A percentile compares a stretch with the other conserved stretches of the same genome.
Evolutionary conservation across 176 grass and related monocot species (phyloP).

Genomic region (Otatea glauca): DNA sequence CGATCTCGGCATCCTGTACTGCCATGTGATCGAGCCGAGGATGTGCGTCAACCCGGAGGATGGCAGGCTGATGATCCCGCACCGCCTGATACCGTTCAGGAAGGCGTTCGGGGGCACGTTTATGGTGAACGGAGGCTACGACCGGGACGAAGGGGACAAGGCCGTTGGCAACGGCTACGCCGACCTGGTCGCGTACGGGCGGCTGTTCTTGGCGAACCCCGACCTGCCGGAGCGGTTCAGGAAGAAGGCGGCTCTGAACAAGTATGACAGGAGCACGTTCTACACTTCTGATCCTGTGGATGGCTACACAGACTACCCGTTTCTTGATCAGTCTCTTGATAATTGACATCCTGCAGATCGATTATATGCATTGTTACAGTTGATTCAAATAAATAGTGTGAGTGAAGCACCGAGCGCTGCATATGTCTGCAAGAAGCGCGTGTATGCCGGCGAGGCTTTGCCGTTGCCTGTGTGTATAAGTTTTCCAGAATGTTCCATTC

Average conservation of each 20-base stretch:
- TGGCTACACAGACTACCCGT: constrained; percentile 34
- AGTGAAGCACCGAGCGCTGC: too few relatives aligned
- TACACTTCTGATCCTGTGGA: background rate
- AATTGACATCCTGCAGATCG: too few relatives aligned
- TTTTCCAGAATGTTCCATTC: too few relatives aligned
- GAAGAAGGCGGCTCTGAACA: background rate
- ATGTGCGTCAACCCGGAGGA: background rate
- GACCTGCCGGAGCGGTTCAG: background rate
- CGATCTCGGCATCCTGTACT: background rate
- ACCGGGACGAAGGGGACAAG: constrained; percentile 26
- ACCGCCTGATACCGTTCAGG: background rate
- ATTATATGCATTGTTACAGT: too few relatives aligned
- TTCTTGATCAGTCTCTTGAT: background rate
- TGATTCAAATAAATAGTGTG: too few relatives aligned
- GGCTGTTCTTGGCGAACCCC: constrained; percentile 28
- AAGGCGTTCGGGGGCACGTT: constrained; percentile 23
- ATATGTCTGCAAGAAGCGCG: too few relatives aligned
- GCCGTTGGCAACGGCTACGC: background rate
- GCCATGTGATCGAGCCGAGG: constrained; percentile 2
- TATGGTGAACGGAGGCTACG: constrained; percentile 26
- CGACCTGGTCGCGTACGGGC: constrained; percentile 10
- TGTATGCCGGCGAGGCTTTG: too few relatives aligned
- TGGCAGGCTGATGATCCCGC: background rate
- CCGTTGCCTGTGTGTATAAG: too few relatives aligned
- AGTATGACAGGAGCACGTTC: constrained; percentile 21